Conservation (phyloP, 345 rosid species). For the Eutrema japonicum region DNA sequence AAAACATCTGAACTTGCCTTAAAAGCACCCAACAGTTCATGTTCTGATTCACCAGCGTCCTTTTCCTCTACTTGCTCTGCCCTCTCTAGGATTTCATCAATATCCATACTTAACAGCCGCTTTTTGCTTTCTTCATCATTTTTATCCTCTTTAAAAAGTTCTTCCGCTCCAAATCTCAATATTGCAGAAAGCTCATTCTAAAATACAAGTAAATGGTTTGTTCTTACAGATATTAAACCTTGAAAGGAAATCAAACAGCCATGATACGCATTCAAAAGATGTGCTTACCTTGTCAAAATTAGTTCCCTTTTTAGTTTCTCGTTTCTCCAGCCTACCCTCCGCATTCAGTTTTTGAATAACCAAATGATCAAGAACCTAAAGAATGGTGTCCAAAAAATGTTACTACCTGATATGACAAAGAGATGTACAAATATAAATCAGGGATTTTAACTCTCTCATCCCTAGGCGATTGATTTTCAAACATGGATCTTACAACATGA, state of each 20-base stretch:
- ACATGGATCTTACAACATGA: conserved; percentile 19
- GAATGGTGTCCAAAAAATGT: conserved; percentile 36
- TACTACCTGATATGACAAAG: conserved; percentile 18
- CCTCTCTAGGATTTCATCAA: conserved; percentile 96
- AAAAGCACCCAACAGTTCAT: conserved; percentile 91
- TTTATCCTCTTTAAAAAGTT: conserved; percentile 92
- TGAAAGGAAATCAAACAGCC: conserved; percentile 8
- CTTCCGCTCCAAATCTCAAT: conserved; percentile 98
- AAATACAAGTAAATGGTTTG: conserved; percentile 10
- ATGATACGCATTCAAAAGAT: not conserved
- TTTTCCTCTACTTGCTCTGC: conserved; percentile 97
- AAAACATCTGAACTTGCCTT: conserved; percentile 62
- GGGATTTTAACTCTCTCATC: conserved; percentile 20
- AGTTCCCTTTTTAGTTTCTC: conserved; percentile 91
- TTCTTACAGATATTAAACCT: conserved; percentile 8
- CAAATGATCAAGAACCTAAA: conserved; percentile 96
- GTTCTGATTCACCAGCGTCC: conserved; percentile 63
- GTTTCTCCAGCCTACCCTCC: conserved; percentile 98
- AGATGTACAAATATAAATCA: not conserved
- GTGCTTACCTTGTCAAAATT: conserved; percentile 87
- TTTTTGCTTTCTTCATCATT: conserved; percentile 98
- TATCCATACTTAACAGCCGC: conserved; percentile 87
- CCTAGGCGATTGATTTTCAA: conserved; percentile 15
- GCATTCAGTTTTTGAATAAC: conserved; percentile 99
- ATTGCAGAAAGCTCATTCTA: conserved; percentile 99